Evolutionary conservation across 2,329 filamentous ascomycete species (phyloP).

Genomic region (Alternaria longipes): DNA sequence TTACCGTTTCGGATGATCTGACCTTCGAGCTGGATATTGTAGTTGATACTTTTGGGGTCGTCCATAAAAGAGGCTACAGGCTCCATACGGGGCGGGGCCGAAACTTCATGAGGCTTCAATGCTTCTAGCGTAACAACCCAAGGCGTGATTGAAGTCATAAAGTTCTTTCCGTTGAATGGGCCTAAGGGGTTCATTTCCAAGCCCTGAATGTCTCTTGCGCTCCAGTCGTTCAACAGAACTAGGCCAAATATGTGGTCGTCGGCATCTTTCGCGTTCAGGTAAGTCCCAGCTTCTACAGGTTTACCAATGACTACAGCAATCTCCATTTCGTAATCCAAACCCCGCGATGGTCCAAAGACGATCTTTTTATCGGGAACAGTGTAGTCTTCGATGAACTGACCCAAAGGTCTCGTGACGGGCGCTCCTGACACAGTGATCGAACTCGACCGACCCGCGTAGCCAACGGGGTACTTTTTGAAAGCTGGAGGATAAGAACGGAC

Average conservation of each 20-base stretch:
- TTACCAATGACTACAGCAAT: constrained; percentile 58
- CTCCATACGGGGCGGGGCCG: constrained; percentile 31
- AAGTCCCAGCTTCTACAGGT: constrained; percentile 51
- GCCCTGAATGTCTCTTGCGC: constrained; percentile 68
- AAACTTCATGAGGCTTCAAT: constrained; percentile 51
- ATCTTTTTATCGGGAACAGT: constrained; percentile 59
- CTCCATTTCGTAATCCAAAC: constrained; percentile 62
- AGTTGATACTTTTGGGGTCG: constrained; percentile 35
- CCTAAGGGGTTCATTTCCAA: constrained; percentile 70
- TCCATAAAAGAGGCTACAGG: constrained; percentile 38
- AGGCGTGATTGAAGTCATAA: constrained; percentile 67
- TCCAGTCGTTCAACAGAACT: constrained; percentile 72
- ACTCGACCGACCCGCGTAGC: constrained; percentile 63
- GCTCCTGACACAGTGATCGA: constrained; percentile 62
- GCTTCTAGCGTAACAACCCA: constrained; percentile 71
- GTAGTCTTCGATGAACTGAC: constrained; percentile 40
- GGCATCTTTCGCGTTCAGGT: constrained; percentile 54
- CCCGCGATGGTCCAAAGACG: constrained; percentile 54
- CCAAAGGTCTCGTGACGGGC: constrained; percentile 38
- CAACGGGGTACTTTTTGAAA: constrained; percentile 54
- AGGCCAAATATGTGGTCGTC: constrained; percentile 69
- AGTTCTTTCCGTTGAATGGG: constrained; percentile 69
- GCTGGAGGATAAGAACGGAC: constrained; percentile 33
- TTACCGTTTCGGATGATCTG: constrained; percentile 32
- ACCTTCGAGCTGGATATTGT: constrained; percentile 35